Evolutionary conservation across 1,139 yeast genomes (phyloP), one percentile per base, ranked within the genome.

Genomic region (Ogataea hybrid): DNA sequence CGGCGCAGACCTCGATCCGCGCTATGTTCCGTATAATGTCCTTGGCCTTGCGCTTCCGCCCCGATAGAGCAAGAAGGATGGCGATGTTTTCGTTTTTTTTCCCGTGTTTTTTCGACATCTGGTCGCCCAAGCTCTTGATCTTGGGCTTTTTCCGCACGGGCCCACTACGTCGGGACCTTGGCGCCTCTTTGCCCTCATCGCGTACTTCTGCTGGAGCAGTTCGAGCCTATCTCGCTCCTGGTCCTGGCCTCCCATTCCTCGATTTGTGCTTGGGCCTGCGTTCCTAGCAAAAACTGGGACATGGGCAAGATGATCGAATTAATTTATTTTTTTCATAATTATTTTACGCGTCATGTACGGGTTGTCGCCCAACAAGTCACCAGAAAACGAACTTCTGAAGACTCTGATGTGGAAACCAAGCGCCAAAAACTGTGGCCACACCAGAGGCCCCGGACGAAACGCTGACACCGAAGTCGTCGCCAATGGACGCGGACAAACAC

Each of bases 241-340:
- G 31, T 49, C 50, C 21, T 28, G 11, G 18, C 9, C 22, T 54
- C 47, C 62, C 60, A 48, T 25, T 53, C 59, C 15, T 58, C 61
- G 7, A 54, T 28, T 3, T 43, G 48, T 5, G 51, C 60, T 34
- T 56, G 61, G 2, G 54, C 61, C 39, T 58, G 62, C 1, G 62
- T 57, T 6, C 62, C 62, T 35, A 54, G 54, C 11, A 40, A 21
- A 35, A 41, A 50, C 27, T 43, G 22, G 18, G 36, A 27, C 41
- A 37, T 37, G 11, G 15, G 12, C 5, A 23, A 28, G 10, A 12
- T 9, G 11, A 14, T 14, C n/a, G n/a, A n/a, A n/a, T 28, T 17
- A 25, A 12, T n/a, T 27, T 32, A 29, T 39, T 34, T 39, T 28
- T 38, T 21, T 12, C 6, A 15, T 8, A 21, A 21, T 23, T 32